phyloP scores from a whole-genome alignment of 345 rosid genomes.

The Sisymbrium irio region DNA sequence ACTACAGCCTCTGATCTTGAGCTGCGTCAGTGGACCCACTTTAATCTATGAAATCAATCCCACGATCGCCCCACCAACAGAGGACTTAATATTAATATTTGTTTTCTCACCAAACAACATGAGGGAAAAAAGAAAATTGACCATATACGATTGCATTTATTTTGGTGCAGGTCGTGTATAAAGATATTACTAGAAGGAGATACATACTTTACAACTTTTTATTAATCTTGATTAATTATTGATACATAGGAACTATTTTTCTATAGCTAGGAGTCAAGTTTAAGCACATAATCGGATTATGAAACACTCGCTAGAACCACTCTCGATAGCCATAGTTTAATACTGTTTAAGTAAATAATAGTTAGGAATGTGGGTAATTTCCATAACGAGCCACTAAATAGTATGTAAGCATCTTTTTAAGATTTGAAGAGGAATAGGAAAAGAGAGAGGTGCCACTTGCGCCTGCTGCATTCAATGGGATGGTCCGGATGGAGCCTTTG shows the following conservation, averaged over 20 bases:
- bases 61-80: slow-evolving; percentile 35
- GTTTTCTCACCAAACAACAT: slow-evolving; percentile 9
- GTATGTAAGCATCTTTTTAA: background rate
- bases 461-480: too few species aligned
- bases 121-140: slow-evolving; percentile 17
- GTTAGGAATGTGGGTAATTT: background rate
- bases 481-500: too few species aligned
- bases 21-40: slow-evolving; percentile 27
- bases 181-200: background rate
- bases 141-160: slow-evolving; percentile 30
- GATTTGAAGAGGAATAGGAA: too few species aligned
- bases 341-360: background rate
- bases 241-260: background rate
- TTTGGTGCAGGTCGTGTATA: slow-evolving; percentile 13
- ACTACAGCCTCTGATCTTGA: slow-evolving; percentile 24
- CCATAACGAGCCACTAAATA: background rate
- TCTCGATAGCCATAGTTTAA: background rate
- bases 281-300: background rate
- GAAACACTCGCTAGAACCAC: background rate
- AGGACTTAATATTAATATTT: slow-evolving; percentile 14
- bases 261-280: background rate
- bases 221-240: background rate
- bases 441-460: too few species aligned
- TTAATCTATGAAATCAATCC: slow-evolving; percentile 3
- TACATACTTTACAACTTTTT: background rate